Evolutionary conservation across 345 rosid genomes (phyloP).

Genomic region (Balakata baccata): DNA sequence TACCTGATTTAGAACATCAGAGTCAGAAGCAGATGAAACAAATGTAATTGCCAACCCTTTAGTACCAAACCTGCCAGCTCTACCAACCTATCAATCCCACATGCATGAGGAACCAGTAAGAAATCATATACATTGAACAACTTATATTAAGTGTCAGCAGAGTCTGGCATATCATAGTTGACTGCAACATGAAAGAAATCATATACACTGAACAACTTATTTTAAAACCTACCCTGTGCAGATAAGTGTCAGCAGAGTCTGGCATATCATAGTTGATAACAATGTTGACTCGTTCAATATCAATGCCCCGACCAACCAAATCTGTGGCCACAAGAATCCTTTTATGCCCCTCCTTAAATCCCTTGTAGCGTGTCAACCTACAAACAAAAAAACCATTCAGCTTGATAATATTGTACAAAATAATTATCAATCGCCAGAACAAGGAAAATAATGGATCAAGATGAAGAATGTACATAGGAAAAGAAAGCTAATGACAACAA

Average conservation of each 20-base stretch:
- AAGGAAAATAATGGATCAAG: background rate
- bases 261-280: constrained; percentile 99
- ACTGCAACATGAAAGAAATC: too few species aligned
- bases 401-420: background rate
- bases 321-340: constrained; percentile 97
- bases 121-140: background rate
- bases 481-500: background rate
- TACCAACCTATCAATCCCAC: constrained; percentile 63
- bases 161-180: too few species aligned
- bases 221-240: constrained; percentile 67
- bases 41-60: constrained; percentile 97
- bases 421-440: background rate
- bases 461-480: background rate
- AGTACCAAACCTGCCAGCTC: constrained; percentile 99
- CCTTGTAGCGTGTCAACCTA: constrained; percentile 95
- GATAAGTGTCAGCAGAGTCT: constrained; percentile 95
- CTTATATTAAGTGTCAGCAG: too few species aligned
- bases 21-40: constrained; percentile 85
- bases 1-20: constrained; percentile 95
- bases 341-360: constrained; percentile 97
- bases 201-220: too few species aligned
- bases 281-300: constrained; percentile 95
- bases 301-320: constrained; percentile 95
- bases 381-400: constrained; percentile 5
- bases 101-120: background rate